Base-by-base conservation (phyloP, 2,329 filamentous ascomycete species). In the Arthrobotrys musiformis region DNA sequence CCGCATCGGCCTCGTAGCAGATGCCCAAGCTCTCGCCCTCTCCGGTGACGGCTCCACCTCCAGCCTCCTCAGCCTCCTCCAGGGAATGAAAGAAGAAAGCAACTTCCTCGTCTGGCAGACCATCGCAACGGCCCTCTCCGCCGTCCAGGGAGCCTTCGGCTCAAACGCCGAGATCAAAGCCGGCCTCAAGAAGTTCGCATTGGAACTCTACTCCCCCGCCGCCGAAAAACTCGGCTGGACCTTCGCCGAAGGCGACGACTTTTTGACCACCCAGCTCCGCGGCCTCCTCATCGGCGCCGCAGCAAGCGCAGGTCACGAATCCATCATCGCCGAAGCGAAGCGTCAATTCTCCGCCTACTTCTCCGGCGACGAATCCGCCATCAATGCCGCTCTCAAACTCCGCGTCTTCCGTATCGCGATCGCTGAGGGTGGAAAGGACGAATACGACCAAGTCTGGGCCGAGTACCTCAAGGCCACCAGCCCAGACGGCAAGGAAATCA, bases 51-150 rank as follows among this genome's bases (percentile, higher is more conserved):
- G 91, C 60, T 92, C 89, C 2, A 97, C 94, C 0, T 86, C 93
- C 24, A 92, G 92, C 7, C 87, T 99, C 11, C 86, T 99, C 30
- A 90, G 92, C 11, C 92, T 99, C 81, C 85, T 97, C 9, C 89
- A 97, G 83, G 91, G 92, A n/a, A 94, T 98, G 84, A 87, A 89
- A 77, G 86, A 88, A 62, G 95, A 99, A 84, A 88, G 88, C 0
- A 93, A 94, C 83, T 94, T 93, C 81, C 88, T 97, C 85, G 94
- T 98, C 4, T 96, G 95, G 92, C 90, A 89, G 70, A 93, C 97
- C 82, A 90, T 97, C 33, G 86, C 96, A 6, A 90, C 91, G 79
- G 92, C 92, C 2, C 85, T 98, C 26, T 88, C 86, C 68, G 90
- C 90, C 66, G 88, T 97, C 76, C 93, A 93, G 83, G 91, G 91